Evolutionary conservation across 2,329 filamentous ascomycete species (phyloP), one percentile per base, ranked within the genome.

Genomic region (Botrytis elliptica): DNA sequence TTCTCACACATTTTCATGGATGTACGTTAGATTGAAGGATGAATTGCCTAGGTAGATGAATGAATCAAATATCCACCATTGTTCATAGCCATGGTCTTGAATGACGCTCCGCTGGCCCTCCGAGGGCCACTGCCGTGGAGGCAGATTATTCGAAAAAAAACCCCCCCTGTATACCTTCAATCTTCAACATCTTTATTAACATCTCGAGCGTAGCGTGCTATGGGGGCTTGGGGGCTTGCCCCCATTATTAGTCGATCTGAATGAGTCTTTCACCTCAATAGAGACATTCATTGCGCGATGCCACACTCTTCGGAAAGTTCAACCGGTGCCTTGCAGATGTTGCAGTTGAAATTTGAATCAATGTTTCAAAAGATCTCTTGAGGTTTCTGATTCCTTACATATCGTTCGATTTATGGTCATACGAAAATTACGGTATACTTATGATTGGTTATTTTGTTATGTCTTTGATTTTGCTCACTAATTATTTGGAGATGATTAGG

Each of bases 1-100:
- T n/a, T 76, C 33, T 75, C 76, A 78, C 76, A 81, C 77, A 81
- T 71, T 66, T 68, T 5, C 8, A 36, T 25, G 10, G 10, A 22
- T 55, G 25, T 40, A n/a, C 29, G 10, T 42, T 22, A 25, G 6
- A 29, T 57, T 25, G 1, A 22, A 25, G 36, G 36, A 57, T 57
- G 22, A 14, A 68, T 14, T 42, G 14, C 49, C 25, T 16, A n/a
- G 12, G 12, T 55, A 40, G 49, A 20, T 68, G 18, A 7, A 57
- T 16, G 49, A 49, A 8, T 44, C 14, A 33, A 29, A 57, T 18
- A 18, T 57, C 14, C 14, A 57, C n/a, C 6, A 18, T 18, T 16
- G 8, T 29, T 33, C 52, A 33, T 33, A 57, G 18, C 16, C 1
- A 29, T 57, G 6, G n/a, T 33, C 52, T 33, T 57, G n/a, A 57